These are phyloP conservation scores for Russula emetica DNA, from an alignment of 768 basidiomycete genomes.

Conservation along the genomic window DNA sequence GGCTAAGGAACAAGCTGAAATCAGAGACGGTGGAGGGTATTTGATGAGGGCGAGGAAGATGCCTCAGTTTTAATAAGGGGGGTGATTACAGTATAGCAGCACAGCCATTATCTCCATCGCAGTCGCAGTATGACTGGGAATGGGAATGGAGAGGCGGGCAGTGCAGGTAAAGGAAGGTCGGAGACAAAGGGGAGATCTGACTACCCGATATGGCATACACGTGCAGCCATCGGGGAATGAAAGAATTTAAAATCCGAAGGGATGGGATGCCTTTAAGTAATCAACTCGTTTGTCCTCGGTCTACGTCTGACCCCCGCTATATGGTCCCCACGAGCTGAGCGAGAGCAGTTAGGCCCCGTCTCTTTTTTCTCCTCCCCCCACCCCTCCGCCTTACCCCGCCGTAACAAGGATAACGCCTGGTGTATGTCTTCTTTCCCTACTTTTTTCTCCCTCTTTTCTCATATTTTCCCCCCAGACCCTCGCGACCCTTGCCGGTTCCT, in stretches of 20 bases:
- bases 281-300: conserved; percentile 1
- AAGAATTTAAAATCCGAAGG: conserved; percentile 14
- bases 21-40: not conserved
- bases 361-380: conserved; percentile 31
- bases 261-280: conserved; percentile 17
- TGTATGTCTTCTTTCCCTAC: conserved; percentile 28
- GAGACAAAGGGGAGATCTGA: conserved; percentile 15
- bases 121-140: not conserved
- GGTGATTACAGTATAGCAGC: not conserved
- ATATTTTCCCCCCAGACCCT: conserved; percentile 48
- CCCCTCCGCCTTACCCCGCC: conserved; percentile 44
- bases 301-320: conserved; percentile 22
- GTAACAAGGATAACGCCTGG: conserved; percentile 54
- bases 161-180: not conserved
- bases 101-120: not conserved
- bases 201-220: conserved; percentile 15
- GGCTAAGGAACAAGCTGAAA: not conserved
- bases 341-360: conserved; percentile 29
- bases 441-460: not conserved
- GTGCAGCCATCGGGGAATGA: conserved; percentile 19
- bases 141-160: not conserved
- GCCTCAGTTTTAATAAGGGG: not conserved
- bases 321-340: conserved; percentile 29
- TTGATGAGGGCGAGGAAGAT: not conserved
- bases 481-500: conserved; percentile 93